Percentiles rank a stretch among this genome's conserved stretches.
Evolutionary conservation across 305 asterid genomes (phyloP).

Genomic region (Fraxinus latifolia): DNA sequence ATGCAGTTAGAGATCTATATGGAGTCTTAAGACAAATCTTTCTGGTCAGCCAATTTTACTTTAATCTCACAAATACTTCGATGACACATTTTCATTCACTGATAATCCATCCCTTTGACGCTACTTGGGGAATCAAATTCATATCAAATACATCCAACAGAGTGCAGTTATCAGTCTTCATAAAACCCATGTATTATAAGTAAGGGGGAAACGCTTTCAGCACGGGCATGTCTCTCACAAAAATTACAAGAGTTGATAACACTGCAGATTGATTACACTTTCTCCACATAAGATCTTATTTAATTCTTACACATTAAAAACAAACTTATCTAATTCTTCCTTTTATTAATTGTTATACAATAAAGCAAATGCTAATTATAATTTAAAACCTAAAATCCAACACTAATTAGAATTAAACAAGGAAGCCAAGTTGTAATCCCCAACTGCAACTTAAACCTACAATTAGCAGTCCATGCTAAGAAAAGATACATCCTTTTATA

Average conservation of each 20-base stretch:
- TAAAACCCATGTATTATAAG: neutral
- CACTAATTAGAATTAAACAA: constrained; percentile 1
- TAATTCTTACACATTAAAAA: neutral
- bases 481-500: neutral
- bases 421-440: neutral
- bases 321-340: neutral
- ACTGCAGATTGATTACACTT: neutral
- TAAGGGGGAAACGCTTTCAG: neutral
- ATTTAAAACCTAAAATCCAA: neutral
- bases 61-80: neutral
- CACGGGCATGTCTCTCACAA: neutral
- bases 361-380: neutral
- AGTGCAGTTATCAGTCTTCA: neutral
- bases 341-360: neutral
- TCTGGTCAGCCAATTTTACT: neutral
- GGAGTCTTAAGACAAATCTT: neutral
- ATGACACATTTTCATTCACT: neutral
- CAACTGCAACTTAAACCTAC: neutral
- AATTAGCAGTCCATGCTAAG: neutral
- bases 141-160: neutral
- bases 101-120: neutral
- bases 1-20: neutral
- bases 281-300: neutral
- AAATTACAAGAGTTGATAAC: neutral
- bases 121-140: neutral